Base-by-base conservation (phyloP, 495 filamentous ascomycete species). In the Stereocaulon alpinum region DNA sequence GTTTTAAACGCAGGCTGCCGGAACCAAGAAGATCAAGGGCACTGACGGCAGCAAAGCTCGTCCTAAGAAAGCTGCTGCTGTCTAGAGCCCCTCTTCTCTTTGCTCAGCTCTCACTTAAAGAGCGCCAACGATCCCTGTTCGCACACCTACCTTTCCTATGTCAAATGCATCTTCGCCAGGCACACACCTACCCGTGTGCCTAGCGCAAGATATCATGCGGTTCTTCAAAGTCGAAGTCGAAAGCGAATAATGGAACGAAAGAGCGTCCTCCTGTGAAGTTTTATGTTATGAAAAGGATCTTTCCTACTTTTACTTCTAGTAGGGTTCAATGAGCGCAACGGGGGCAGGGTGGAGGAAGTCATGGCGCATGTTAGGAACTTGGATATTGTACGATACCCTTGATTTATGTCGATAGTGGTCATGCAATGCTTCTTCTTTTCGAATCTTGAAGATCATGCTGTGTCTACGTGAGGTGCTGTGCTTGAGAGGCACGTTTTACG, bases 1-100 rank as follows among this genome's bases (percentile, higher is more conserved):
- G 32, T n/a, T 27, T 61, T 54, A 40, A 29, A 55, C 18, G 6
- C 47, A 72, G 70, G 70, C 64, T 43, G 68, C 70, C 17, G 70
- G 65, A 20, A 69, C 71, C 43, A 73, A 73, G 65, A 71, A 73
- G 62, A 67, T 65, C 59, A 69, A 67, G 44, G 70, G 66, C 47
- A 69, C 69, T 22, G 69, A 71, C 56, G 61, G 62, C 18, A 67
- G 62, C 18, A 67, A 67, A 43, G 65, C 58, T 1, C 56, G 69
- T 61, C 67, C 61, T 12, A 59, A 60, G 52, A 60, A 56, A 22
- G 43, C 55, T 15, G 51, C 40, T 15, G 34, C 52, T n/a, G 34
- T 58, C 18, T n/a, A 44, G 40, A 32, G 43, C 12, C 12, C n/a
- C 1, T 4, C 14, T 17, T 11, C n/a, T 4, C 17, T 20, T 22